A percentile compares a stretch with the other conserved stretches of the same genome.
These are phyloP conservation scores for Paraphaeosphaeria minitans DNA, from an alignment of 2,329 filamentous ascomycete genomes.

Conservation along the genomic window DNA sequence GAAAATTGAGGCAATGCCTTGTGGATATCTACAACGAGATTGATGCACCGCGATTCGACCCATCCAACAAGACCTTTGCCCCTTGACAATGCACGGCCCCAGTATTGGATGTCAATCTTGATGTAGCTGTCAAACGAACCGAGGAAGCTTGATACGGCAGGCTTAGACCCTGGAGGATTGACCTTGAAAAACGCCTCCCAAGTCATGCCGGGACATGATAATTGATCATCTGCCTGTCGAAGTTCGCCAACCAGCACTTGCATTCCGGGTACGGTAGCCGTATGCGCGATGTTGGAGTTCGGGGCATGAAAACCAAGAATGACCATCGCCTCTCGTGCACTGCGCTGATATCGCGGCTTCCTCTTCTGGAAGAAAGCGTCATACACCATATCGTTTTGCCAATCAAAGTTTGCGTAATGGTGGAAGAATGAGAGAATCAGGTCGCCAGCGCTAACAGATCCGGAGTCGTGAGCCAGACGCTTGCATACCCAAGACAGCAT, in stretches of 20 bases:
- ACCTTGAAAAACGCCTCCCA: conserved; percentile 36
- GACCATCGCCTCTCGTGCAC: conserved; percentile 64
- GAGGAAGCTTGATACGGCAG: conserved; percentile 53
- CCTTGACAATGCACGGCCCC: conserved; percentile 62
- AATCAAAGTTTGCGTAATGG: conserved; percentile 67
- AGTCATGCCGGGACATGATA: conserved; percentile 40
- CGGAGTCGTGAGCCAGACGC: conserved; percentile 33
- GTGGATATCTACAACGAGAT: conserved; percentile 65
- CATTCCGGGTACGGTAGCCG: conserved; percentile 60
- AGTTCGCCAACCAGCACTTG: conserved; percentile 60
- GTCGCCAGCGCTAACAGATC: conserved; percentile 53
- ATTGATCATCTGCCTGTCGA: conserved; percentile 49
- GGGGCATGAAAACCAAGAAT: conserved; percentile 68
- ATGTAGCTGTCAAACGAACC: conserved; percentile 59
- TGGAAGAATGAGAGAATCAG: conserved; percentile 66
- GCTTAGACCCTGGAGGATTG: neutral
- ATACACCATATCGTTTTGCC: conserved; percentile 59
- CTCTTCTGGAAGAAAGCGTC: conserved; percentile 62
- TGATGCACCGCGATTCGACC: conserved; percentile 66
- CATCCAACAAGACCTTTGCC: conserved; percentile 65
- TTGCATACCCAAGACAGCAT: conserved; percentile 67
- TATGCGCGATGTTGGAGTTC: conserved; percentile 63
- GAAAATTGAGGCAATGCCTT: conserved; percentile 58
- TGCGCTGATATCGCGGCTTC: conserved; percentile 57
- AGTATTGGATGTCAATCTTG: conserved; percentile 68